A percentile compares a stretch with the other conserved stretches of the same genome.
These are phyloP conservation scores for Tetrahymena elliotti DNA, from an alignment of 73 alveolate species.

Conservation along the genomic window DNA sequence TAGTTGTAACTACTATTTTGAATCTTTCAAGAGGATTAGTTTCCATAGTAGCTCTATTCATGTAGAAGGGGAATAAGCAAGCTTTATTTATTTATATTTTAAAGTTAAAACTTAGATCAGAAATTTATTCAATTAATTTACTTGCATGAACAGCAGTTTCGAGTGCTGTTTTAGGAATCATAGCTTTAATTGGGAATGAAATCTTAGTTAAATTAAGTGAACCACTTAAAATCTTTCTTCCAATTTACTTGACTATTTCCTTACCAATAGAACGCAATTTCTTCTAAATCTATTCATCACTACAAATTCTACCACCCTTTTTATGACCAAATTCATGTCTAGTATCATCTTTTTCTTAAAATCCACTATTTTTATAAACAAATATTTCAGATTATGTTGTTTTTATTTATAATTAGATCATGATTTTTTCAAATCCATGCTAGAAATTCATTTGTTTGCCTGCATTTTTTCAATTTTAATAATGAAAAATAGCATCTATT, in stretches of 20 bases:
- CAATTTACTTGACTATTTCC: constrained; percentile 68
- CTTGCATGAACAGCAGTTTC: constrained; percentile 45
- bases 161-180: constrained; percentile 61
- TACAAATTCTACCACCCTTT: constrained; percentile 48
- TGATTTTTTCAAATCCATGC: neutral
- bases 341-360: constrained; percentile 21
- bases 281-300: constrained; percentile 38
- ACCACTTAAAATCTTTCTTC: constrained; percentile 67
- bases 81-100: neutral
- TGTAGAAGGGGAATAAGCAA: constrained; percentile 46
- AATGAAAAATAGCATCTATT: neutral
- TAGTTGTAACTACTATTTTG: constrained; percentile 52
- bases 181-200: constrained; percentile 75
- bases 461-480: neutral
- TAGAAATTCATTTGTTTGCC: neutral
- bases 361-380: neutral
- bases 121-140: neutral
- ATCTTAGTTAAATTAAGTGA: constrained; percentile 59
- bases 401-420: neutral
- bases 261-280: constrained; percentile 66
- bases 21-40: constrained; percentile 69
- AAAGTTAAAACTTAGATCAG: neutral
- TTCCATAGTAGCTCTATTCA: constrained; percentile 65
- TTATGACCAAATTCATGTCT: constrained; percentile 28
- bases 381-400: no score